Conservation (phyloP, 2,329 filamentous ascomycete species). For the Verticillium isaacii region DNA sequence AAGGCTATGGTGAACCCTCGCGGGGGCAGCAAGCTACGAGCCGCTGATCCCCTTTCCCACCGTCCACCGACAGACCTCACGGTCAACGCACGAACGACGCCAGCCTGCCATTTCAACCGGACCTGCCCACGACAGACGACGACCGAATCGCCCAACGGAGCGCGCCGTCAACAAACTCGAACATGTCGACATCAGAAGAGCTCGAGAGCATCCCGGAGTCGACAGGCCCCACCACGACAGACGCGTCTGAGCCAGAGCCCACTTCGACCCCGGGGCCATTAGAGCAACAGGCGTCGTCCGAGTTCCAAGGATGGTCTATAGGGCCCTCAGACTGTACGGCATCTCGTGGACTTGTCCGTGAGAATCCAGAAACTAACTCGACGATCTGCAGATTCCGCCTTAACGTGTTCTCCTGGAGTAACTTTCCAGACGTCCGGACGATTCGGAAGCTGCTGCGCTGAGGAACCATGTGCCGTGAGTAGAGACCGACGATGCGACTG, state of each 20-base stretch:
- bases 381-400: neutral
- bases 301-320: neutral
- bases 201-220: neutral
- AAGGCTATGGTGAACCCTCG: neutral
- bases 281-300: neutral
- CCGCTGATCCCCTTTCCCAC: neutral
- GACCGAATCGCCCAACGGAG: neutral
- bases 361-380: neutral
- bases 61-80: neutral
- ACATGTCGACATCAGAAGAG: neutral
- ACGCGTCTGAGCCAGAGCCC: neutral
- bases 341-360: neutral
- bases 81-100: neutral
- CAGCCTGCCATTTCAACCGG: neutral
- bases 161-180: neutral
- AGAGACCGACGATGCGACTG: neutral
- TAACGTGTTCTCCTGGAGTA: neutral
- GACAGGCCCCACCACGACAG: neutral
- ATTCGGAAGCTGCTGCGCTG: neutral
- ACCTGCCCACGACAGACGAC: neutral
- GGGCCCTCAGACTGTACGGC: neutral
- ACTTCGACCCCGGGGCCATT: neutral
- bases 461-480: neutral
- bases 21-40: neutral
- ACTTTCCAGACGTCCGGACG: neutral